A percentile compares a stretch with the other conserved stretches of the same genome.
These are phyloP conservation scores for Castanea sativa DNA, from an alignment of 306 rosid genomes.

Conservation along the genomic window DNA sequence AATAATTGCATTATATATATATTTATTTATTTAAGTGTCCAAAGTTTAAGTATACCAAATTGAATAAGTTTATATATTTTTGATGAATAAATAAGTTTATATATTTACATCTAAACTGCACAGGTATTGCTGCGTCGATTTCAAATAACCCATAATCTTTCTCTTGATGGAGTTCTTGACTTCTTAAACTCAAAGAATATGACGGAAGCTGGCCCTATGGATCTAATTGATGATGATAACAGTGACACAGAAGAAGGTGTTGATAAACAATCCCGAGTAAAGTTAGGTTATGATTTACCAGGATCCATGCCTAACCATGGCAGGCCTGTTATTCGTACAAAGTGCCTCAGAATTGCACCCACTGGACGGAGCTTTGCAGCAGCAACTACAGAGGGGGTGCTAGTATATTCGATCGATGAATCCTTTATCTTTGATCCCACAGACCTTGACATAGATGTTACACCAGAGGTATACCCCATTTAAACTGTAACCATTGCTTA, in stretches of 20 bases:
- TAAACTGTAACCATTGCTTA: background rate
- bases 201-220: constrained; percentile 91
- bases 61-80: constrained; percentile 11
- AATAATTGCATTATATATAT: no score
- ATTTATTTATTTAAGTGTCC: background rate
- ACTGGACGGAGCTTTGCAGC: constrained; percentile 94
- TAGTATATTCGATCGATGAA: constrained; percentile 82
- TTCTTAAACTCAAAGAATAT: constrained; percentile 86
- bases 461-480: constrained; percentile 66
- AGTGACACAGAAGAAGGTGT: constrained; percentile 49
- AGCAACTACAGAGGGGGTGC: constrained; percentile 92
- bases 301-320: constrained; percentile 86
- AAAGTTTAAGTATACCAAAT: background rate
- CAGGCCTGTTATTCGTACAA: constrained; percentile 76
- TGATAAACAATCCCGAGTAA: constrained; percentile 72
- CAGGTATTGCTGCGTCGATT: constrained; percentile 81
- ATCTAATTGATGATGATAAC: constrained; percentile 79
- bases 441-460: constrained; percentile 94
- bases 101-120: constrained; percentile 23
- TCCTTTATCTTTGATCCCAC: constrained; percentile 91
- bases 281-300: constrained; percentile 68
- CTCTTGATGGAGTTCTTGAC: constrained; percentile 95
- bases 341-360: constrained; percentile 82
- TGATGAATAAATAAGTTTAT: background rate
- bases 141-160: constrained; percentile 87